A percentile compares a stretch with the other conserved stretches of the same genome.
Conservation (phyloP, 2,329 filamentous ascomycete genomes). For the Colletotrichum simmondsii region DNA sequence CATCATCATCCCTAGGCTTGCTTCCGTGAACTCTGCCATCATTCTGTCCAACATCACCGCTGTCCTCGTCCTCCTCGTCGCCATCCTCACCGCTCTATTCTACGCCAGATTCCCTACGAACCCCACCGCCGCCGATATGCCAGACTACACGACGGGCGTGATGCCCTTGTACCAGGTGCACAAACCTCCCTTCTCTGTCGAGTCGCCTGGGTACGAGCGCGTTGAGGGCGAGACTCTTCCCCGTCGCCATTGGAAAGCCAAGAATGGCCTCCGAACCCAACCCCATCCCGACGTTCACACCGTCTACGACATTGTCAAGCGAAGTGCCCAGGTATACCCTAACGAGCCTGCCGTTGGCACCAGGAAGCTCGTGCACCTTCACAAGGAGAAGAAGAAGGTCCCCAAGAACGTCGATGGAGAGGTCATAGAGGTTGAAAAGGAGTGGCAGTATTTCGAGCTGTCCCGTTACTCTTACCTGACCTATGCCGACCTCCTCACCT, state of each 20-base stretch:
- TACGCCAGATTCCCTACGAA: not conserved
- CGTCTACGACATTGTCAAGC: slow-evolving; percentile 81
- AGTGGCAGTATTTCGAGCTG: slow-evolving; percentile 92
- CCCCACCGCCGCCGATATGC: slow-evolving; percentile 39
- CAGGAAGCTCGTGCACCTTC: slow-evolving; percentile 79
- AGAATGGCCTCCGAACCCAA: slow-evolving; percentile 74
- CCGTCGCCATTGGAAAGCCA: slow-evolving; percentile 77
- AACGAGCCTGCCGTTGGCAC: slow-evolving; percentile 75
- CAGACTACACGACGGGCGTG: slow-evolving; percentile 52
- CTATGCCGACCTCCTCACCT: slow-evolving; percentile 82
- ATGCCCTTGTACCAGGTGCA: slow-evolving; percentile 69
- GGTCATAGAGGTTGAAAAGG: slow-evolving; percentile 84
- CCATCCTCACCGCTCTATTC: slow-evolving; percentile 12
- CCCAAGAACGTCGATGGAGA: slow-evolving; percentile 89
- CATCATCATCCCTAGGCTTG: not conserved
- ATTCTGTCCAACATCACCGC: slow-evolving; percentile 30
- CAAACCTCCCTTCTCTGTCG: slow-evolving; percentile 80
- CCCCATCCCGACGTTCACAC: slow-evolving; percentile 79
- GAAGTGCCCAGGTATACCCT: slow-evolving; percentile 71
- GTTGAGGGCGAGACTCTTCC: slow-evolving; percentile 87
- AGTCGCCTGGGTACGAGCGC: slow-evolving; percentile 74
- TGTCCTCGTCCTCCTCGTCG: slow-evolving; percentile 14
- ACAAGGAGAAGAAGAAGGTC: slow-evolving; percentile 88
- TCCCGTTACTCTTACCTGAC: slow-evolving; percentile 80
- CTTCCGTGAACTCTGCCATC: slow-evolving; percentile 13